phyloP scores from a whole-genome alignment of 2,329 filamentous ascomycete genomes.

The Pezicula radicicola region DNA sequence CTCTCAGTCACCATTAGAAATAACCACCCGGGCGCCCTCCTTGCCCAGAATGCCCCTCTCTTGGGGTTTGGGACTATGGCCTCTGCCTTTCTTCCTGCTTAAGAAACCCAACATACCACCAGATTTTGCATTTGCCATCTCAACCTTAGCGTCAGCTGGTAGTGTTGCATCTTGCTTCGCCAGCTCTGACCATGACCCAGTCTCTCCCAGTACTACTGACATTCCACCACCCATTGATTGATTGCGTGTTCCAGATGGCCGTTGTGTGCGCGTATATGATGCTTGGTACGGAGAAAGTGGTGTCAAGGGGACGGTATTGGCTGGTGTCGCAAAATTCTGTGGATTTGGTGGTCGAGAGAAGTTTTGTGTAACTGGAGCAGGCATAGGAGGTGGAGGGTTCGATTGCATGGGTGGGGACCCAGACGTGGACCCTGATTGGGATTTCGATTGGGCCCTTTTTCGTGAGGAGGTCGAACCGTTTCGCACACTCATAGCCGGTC shows the following conservation, averaged over 20 bases:
- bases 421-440: conserved; percentile 21
- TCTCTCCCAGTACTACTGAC: conserved; percentile 86
- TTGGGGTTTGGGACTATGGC: conserved; percentile 89
- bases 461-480: conserved; percentile 14
- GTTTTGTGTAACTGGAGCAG: conserved; percentile 1
- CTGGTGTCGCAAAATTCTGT: not conserved
- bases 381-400: conserved; percentile 14
- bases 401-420: conserved; percentile 22
- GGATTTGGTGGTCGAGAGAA: conserved; percentile 2
- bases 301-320: not conserved
- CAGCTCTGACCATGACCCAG: conserved; percentile 87
- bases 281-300: conserved; percentile 26
- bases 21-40: conserved; percentile 83
- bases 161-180: conserved; percentile 79
- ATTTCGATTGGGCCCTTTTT: conserved; percentile 18
- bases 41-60: conserved; percentile 93
- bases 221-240: conserved; percentile 61
- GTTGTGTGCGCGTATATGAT: conserved; percentile 19
- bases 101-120: conserved; percentile 89
- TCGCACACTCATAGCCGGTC: conserved; percentile 7
- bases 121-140: conserved; percentile 50
- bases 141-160: conserved; percentile 60
- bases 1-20: conserved; percentile 49
- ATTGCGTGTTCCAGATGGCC: conserved; percentile 22
- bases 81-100: conserved; percentile 82